Conservation (phyloP, 208 protist genomes). For the Leishmania arabica region DNA sequence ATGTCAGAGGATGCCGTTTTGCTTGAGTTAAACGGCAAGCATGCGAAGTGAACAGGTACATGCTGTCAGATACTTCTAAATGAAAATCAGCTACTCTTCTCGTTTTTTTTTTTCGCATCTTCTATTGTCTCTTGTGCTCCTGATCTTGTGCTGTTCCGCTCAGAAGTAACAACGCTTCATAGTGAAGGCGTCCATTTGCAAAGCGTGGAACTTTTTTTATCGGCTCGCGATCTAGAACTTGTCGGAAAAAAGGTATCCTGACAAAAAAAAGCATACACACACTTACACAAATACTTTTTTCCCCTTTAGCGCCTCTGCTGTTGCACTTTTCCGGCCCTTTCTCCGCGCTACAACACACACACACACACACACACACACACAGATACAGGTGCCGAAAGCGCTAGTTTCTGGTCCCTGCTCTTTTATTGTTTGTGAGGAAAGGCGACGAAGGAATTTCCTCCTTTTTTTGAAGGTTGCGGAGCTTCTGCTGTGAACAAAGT, state of each 20-base stretch:
- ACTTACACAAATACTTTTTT: neutral
- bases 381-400: neutral
- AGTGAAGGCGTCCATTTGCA: neutral
- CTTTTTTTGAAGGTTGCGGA: neutral
- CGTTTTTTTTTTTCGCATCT: neutral
- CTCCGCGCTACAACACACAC: neutral
- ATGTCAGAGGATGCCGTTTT: neutral
- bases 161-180: neutral
- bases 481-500: neutral
- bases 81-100: neutral
- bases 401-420: neutral
- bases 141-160: neutral
- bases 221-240: neutral
- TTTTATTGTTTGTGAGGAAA: neutral
- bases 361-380: neutral
- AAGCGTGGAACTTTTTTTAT: constrained; percentile 1
- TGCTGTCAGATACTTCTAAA: neutral
- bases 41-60: neutral
- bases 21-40: too few species aligned
- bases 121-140: neutral
- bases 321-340: neutral
- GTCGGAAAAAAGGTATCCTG: neutral
- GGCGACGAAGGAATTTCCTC: neutral
- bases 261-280: neutral
- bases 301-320: neutral